phyloP scores from a whole-genome alignment of 768 basidiomycete species.

The Suillus cothurnatus region DNA sequence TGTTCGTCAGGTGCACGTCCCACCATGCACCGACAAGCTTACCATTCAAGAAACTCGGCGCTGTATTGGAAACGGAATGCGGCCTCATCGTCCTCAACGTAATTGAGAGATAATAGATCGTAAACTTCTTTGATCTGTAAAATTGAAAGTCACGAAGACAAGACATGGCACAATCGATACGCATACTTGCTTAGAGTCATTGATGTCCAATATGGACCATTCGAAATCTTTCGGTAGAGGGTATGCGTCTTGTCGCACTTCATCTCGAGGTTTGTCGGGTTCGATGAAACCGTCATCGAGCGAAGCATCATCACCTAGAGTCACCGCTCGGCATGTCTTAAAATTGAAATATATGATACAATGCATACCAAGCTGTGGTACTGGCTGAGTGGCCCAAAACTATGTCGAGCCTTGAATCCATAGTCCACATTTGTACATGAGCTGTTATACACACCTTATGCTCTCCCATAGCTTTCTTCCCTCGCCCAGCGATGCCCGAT shows the following conservation, averaged over 20 bases:
- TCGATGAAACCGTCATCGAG: slow-evolving; percentile 89
- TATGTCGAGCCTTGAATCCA: slow-evolving; percentile 28
- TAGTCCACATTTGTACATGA: neutral
- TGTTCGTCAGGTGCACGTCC: slow-evolving; percentile 1
- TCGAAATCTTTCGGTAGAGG: slow-evolving; percentile 90
- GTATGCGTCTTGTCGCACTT: slow-evolving; percentile 88
- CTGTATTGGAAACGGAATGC: slow-evolving; percentile 97
- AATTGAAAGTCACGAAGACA: slow-evolving; percentile 8
- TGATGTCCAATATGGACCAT: slow-evolving; percentile 84
- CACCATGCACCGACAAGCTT: slow-evolving; percentile 16
- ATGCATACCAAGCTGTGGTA: slow-evolving; percentile 75
- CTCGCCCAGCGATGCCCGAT: slow-evolving; percentile 70
- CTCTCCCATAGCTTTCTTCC: slow-evolving; percentile 80
- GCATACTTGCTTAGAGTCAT: slow-evolving; percentile 69
- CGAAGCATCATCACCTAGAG: slow-evolving; percentile 61
- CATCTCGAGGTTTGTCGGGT: slow-evolving; percentile 67
- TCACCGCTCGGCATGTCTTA: too few species aligned
- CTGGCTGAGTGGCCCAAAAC: slow-evolving; percentile 99
- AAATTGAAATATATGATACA: neutral
- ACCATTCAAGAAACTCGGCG: slow-evolving; percentile 94
- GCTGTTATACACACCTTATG: slow-evolving; percentile 69
- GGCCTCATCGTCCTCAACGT: slow-evolving; percentile 95
- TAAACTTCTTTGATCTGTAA: slow-evolving; percentile 86
- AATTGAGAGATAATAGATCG: slow-evolving; percentile 87
- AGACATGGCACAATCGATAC: neutral